phyloP scores from a whole-genome alignment of 768 basidiomycete species.

The Psilocybe subaeruginosa region DNA sequence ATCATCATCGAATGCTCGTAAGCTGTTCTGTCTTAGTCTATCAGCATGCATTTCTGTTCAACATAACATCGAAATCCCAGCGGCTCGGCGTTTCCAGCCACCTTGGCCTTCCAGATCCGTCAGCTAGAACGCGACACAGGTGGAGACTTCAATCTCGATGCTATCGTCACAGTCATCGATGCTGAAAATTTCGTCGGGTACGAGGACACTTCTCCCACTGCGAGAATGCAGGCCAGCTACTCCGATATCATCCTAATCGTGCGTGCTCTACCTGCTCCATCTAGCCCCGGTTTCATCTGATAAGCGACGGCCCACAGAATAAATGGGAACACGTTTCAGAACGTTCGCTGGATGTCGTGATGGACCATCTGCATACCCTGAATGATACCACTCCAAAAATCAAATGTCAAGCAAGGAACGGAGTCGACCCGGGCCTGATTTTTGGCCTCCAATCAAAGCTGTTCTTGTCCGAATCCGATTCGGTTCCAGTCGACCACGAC shows the following conservation, averaged over 20 bases:
- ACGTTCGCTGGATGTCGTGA: slow-evolving; percentile 75
- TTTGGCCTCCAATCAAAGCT: slow-evolving; percentile 92
- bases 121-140: slow-evolving; percentile 81
- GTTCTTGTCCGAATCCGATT: slow-evolving; percentile 41
- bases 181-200: slow-evolving; percentile 93
- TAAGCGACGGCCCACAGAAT: slow-evolving; percentile 51
- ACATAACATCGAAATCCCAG: slow-evolving; percentile 35
- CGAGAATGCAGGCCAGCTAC: slow-evolving; percentile 94
- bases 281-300: not conserved
- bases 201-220: slow-evolving; percentile 90
- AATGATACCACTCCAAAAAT: slow-evolving; percentile 92
- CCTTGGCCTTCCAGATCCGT: slow-evolving; percentile 91
- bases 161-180: slow-evolving; percentile 89
- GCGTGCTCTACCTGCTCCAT: not conserved
- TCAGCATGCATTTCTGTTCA: not conserved
- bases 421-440: slow-evolving; percentile 77
- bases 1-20: slow-evolving; percentile 97
- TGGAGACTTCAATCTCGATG: slow-evolving; percentile 81
- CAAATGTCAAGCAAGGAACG: slow-evolving; percentile 60
- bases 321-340: slow-evolving; percentile 91
- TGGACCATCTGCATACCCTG: slow-evolving; percentile 87
- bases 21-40: slow-evolving; percentile 25
- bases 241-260: slow-evolving; percentile 90
- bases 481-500: slow-evolving; percentile 46
- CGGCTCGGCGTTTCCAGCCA: slow-evolving; percentile 95